Conservation (phyloP, 805 yeast genomes). For the Kazachstania kunashirensis region DNA sequence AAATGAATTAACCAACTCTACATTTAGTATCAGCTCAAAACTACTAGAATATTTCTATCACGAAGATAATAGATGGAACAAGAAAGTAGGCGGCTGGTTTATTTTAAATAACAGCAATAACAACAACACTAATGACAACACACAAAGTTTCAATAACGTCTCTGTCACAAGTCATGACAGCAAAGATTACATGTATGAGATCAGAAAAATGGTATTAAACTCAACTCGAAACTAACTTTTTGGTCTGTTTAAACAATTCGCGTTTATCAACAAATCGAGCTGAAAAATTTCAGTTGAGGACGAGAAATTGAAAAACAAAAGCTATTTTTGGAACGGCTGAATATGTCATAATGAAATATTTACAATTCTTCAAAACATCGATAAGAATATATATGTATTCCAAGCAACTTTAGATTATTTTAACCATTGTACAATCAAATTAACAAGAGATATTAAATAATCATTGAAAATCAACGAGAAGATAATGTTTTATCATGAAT, state of each 20-base stretch:
- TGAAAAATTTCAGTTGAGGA: too few relatives aligned
- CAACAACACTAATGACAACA: slow-evolving; percentile 6
- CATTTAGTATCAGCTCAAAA: slow-evolving; percentile 14
- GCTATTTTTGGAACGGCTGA: too few relatives aligned
- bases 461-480: too few relatives aligned
- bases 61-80: slow-evolving; percentile 29
- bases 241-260: too few relatives aligned
- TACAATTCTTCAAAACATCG: too few relatives aligned
- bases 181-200: slow-evolving; percentile 27
- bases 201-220: slow-evolving; percentile 28
- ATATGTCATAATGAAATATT: too few relatives aligned
- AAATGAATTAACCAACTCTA: slow-evolving; percentile 4
- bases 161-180: slow-evolving; percentile 13
- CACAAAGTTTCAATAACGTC: slow-evolving; percentile 4
- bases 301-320: too few relatives aligned
- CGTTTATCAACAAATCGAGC: background rate
- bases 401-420: too few relatives aligned
- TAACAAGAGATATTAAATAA: too few relatives aligned
- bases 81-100: slow-evolving; percentile 27
- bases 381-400: too few relatives aligned
- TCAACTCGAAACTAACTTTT: slow-evolving; percentile 19
- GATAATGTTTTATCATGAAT: slow-evolving; percentile 22
- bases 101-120: slow-evolving; percentile 9
- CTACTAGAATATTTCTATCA: slow-evolving; percentile 25
- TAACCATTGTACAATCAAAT: too few relatives aligned